Conservation (phyloP, 768 basidiomycete genomes). For the Tubosaeta sp. region DNA sequence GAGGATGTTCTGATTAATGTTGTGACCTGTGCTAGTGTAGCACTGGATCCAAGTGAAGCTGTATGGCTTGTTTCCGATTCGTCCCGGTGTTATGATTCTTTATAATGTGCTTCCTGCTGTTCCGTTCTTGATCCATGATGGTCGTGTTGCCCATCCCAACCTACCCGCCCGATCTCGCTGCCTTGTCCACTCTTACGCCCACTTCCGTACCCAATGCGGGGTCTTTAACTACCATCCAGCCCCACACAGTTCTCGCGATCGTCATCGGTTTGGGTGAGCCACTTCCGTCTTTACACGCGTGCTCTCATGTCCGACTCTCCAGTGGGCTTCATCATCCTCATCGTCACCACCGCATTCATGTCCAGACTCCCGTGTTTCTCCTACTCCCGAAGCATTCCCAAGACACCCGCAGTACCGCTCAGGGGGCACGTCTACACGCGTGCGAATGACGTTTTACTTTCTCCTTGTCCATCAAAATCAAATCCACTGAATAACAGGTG, state of each 20-base stretch:
- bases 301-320: no score
- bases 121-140: neutral
- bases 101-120: no score
- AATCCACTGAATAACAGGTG: no score
- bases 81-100: no score
- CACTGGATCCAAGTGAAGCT: neutral
- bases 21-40: no score
- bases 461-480: no score
- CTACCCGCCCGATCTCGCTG: neutral
- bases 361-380: slow-evolving; percentile 1
- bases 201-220: neutral
- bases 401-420: neutral
- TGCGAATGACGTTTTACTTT: neutral
- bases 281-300: neutral
- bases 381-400: neutral
- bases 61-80: neutral
- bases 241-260: slow-evolving; percentile 7
- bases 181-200: no score
- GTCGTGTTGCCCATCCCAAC: neutral
- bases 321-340: slow-evolving; percentile 15
- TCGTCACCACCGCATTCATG: neutral
- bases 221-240: slow-evolving; percentile 4
- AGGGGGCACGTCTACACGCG: neutral
- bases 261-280: slow-evolving; percentile 15
- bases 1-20: no score